Conservation (phyloP, 2,329 filamentous ascomycete species). For the Fusarium redolens region DNA sequence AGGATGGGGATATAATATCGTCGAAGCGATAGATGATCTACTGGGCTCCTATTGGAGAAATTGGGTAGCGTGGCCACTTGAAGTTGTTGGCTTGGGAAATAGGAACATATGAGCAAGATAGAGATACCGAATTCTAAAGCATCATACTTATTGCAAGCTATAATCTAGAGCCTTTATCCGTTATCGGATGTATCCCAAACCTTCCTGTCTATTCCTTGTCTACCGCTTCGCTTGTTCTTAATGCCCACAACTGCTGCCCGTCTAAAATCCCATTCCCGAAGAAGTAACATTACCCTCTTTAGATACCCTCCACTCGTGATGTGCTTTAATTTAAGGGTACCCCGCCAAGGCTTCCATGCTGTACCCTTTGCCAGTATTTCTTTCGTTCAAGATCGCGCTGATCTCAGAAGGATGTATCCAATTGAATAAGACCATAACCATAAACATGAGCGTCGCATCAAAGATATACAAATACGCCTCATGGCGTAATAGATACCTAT, state of each 20-base stretch:
- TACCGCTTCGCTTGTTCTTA: no score
- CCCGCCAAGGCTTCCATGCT: not conserved
- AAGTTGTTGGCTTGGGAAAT: not conserved
- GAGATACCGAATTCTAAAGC: no score
- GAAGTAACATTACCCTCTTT: no score
- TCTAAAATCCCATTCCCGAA: no score
- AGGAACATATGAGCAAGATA: no score
- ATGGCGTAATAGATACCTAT: slow-evolving; percentile 47
- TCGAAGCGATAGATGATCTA: not conserved
- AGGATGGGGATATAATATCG: slow-evolving; percentile 12
- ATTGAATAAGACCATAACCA: slow-evolving; percentile 58
- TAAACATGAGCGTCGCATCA: slow-evolving; percentile 48
- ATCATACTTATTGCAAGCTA: no score
- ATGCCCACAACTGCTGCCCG: no score
- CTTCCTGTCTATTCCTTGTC: no score
- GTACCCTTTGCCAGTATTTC: not conserved
- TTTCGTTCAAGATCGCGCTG: fast-evolving
- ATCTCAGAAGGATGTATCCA: slow-evolving; percentile 48
- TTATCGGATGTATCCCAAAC: no score
- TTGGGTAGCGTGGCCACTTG: slow-evolving; percentile 6
- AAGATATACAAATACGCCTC: slow-evolving; percentile 51
- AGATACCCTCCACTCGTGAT: no score
- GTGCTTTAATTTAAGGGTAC: not conserved
- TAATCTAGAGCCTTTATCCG: no score
- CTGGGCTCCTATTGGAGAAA: not conserved